Evolutionary conservation across 2,329 filamentous ascomycete genomes (phyloP), one percentile per base, ranked within the genome.

Genomic region (Arthrobotrys conoides): DNA sequence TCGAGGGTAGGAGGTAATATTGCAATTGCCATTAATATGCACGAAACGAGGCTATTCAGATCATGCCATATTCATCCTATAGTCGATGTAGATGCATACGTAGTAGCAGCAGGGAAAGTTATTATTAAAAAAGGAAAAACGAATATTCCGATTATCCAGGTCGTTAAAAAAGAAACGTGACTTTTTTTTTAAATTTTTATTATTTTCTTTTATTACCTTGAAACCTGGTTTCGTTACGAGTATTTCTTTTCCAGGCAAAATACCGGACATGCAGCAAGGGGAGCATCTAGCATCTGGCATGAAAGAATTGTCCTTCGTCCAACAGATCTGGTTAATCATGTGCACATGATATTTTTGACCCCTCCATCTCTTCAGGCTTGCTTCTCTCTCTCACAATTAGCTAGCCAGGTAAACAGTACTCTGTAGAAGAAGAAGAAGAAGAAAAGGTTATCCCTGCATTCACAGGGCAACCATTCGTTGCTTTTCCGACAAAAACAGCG

Each of bases 251-350:
- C 59, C 55, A 61, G 69, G 69, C 57, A 71, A 65, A 64, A 71
- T 71, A 14, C 30, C 36, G 41, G 57, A 46, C 48, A 65, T 67
- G 61, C 69, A 48, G 59, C 20, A 22, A 30, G 38, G 53, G 46
- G 41, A 63, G 38, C 38, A 51, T 51, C 53, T 41, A 49, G 38
- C 27, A 64, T 22, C 38, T n/a, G n/a, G 41, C 41, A 46, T 46
- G 3, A 63, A n/a, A 14, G 16, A 38, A 48, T 41, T 61, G 46
- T 71, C 36, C 44, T 61, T 66, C 41, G 59, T 66, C 72, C 73
- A 77, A 77, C 67, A 63, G 67, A 77, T 77, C 67, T 67, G 51
- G 67, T 18, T n/a, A 27, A 61, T 71, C 73, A 77, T 71, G 73
- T 49, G 73, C 66, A 66, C 70, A 59, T 73, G 61, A 61, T 55